A percentile compares a stretch with the other conserved stretches of the same genome.
phyloP scores from a whole-genome alignment of 768 basidiomycete genomes.

The Auricularia heimuer region DNA sequence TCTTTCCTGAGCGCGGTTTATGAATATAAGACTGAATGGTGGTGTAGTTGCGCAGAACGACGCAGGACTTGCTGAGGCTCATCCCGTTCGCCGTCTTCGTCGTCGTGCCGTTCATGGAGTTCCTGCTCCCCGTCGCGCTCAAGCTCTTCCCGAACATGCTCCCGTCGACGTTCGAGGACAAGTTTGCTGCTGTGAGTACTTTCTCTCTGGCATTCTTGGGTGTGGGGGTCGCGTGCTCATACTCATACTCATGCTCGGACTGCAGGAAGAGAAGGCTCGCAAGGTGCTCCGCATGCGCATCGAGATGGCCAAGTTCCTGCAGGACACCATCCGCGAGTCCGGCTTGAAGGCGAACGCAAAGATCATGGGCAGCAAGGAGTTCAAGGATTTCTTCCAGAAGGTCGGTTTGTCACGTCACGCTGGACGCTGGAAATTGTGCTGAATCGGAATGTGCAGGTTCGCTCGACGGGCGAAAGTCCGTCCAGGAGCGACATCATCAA shows the following conservation, averaged over 20 bases:
- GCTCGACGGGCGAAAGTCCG: slow-evolving; percentile 91
- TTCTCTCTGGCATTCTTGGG: not conserved
- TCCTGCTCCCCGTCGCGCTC: slow-evolving; percentile 89
- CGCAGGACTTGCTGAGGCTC: slow-evolving; percentile 82
- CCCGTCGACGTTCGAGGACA: slow-evolving; percentile 96
- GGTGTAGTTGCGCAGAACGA: slow-evolving; percentile 81
- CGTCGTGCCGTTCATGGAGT: slow-evolving; percentile 96
- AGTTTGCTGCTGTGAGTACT: slow-evolving; percentile 71
- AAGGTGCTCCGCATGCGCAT: slow-evolving; percentile 89
- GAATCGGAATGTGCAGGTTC: slow-evolving; percentile 42
- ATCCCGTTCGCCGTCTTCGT: slow-evolving; percentile 94
- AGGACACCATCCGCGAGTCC: slow-evolving; percentile 92
- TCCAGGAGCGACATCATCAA: slow-evolving; percentile 82
- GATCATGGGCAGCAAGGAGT: slow-evolving; percentile 88
- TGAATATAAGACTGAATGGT: not conserved
- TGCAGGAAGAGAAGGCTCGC: slow-evolving; percentile 90
- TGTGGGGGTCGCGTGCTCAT: too few relatives aligned
- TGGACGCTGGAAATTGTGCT: not conserved
- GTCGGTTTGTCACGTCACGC: slow-evolving; percentile 3
- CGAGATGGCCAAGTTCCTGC: slow-evolving; percentile 99
- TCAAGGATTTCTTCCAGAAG: slow-evolving; percentile 99
- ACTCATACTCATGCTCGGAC: too few relatives aligned
- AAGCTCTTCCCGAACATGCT: slow-evolving; percentile 99
- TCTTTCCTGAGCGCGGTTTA: not conserved
- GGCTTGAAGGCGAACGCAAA: slow-evolving; percentile 87